Percentiles rank a stretch among this genome's conserved stretches.
These are phyloP conservation scores for Sedum album DNA, from an alignment of 164 flowering plant species.

Conservation along the genomic window DNA sequence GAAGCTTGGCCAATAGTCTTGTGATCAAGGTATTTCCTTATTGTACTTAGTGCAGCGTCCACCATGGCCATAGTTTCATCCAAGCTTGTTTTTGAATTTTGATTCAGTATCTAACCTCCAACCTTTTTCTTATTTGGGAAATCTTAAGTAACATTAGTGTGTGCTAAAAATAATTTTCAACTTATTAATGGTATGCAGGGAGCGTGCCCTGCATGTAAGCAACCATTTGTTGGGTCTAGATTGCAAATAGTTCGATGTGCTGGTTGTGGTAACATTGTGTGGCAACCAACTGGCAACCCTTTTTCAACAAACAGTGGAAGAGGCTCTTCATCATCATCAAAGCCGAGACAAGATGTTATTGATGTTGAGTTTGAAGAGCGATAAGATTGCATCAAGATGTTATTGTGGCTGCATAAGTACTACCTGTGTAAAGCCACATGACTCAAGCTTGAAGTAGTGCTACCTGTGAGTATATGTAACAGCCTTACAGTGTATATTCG, in stretches of 20 bases:
- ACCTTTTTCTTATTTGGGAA: too few relatives aligned
- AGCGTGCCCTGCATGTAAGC: conserved; percentile 76
- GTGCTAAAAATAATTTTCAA: too few relatives aligned
- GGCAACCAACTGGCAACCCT: conserved; percentile 73
- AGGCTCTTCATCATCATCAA: conserved; percentile 21
- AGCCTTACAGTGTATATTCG: too few relatives aligned
- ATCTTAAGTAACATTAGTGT: too few relatives aligned
- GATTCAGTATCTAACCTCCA: background rate
- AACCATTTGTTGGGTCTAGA: too few relatives aligned
- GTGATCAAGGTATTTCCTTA: conserved; percentile 63
- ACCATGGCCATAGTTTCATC: background rate
- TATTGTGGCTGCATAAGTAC: too few relatives aligned
- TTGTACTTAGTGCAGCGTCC: background rate
- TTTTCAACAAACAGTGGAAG: conserved; percentile 33
- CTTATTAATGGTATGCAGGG: conserved; percentile 38
- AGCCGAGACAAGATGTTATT: conserved; percentile 51
- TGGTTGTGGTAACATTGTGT: conserved; percentile 75
- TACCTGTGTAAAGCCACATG: too few relatives aligned
- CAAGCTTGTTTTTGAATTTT: background rate
- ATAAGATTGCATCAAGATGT: too few relatives aligned
- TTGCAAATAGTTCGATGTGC: conserved; percentile 57
- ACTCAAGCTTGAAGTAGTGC: too few relatives aligned
- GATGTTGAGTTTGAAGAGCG: conserved; percentile 90
- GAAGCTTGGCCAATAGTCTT: conserved; percentile 74
- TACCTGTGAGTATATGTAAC: too few relatives aligned